Conservation (phyloP, 2,329 filamentous ascomycete genomes). For the Gnomoniopsis sp. region DNA sequence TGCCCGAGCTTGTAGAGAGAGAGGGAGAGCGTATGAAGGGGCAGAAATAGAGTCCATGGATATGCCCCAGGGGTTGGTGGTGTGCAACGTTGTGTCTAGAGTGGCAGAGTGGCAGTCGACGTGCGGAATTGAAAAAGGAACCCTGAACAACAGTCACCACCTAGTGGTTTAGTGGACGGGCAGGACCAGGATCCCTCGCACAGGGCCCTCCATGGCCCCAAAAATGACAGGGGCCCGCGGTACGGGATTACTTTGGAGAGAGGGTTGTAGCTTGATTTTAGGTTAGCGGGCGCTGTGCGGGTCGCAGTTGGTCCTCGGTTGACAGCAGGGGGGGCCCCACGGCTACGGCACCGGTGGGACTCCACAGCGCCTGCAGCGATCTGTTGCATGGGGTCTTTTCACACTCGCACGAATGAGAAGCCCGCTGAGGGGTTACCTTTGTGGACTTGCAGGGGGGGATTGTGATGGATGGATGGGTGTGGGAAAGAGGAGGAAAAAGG, state of each 20-base stretch:
- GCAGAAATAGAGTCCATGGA: neutral
- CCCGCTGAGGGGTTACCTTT: slow-evolving; percentile 13
- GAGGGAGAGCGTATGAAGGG: no score
- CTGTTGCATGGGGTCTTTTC: neutral
- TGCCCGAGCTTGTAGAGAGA: neutral
- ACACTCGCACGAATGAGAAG: slow-evolving; percentile 17
- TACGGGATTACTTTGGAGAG: neutral
- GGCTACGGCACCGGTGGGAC: slow-evolving; percentile 4
- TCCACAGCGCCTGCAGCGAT: slow-evolving; percentile 13
- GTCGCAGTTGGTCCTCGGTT: slow-evolving; percentile 12
- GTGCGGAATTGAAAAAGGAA: neutral
- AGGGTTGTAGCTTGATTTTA: slow-evolving; percentile 15
- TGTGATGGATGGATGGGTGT: no score
- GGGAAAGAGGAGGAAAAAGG: no score
- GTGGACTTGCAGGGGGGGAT: slow-evolving; percentile 15
- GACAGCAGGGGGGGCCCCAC: slow-evolving; percentile 6
- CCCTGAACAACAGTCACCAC: neutral
- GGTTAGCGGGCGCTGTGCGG: slow-evolving; percentile 17
- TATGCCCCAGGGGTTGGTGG: neutral
- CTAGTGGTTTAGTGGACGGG: no score
- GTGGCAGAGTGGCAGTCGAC: neutral
- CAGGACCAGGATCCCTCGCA: slow-evolving; percentile 5
- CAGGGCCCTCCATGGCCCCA: no score
- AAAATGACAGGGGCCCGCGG: neutral
- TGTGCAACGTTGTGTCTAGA: neutral